A percentile compares a stretch with the other conserved stretches of the same genome.
Evolutionary conservation across 1,284 basidiomycete species (phyloP).

Genomic region (Neolentinus lepideus): DNA sequence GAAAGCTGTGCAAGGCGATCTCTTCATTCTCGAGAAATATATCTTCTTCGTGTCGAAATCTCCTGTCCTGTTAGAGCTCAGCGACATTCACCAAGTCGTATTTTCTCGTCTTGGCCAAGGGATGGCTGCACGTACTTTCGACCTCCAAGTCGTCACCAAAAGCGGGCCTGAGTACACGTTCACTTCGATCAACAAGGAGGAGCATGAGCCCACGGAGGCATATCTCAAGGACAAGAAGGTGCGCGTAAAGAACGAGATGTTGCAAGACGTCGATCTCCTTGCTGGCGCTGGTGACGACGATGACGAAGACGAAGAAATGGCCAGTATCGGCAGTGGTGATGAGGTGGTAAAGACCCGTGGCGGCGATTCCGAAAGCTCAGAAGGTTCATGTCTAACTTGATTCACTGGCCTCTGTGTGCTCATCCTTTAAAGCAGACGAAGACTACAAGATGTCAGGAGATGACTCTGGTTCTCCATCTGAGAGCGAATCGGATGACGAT

Average conservation of each 20-base stretch:
- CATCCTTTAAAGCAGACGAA: conserved; percentile 44
- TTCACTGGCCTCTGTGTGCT: neutral
- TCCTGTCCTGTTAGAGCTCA: conserved; percentile 87
- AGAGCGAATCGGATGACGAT: conserved; percentile 59
- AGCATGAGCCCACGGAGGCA: conserved; percentile 80
- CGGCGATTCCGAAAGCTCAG: conserved; percentile 73
- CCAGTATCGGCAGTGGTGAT: conserved; percentile 71
- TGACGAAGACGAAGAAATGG: conserved; percentile 83
- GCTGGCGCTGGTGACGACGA: conserved; percentile 58
- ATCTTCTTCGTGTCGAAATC: conserved; percentile 98
- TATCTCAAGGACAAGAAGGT: conserved; percentile 91
- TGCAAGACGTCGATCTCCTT: conserved; percentile 74
- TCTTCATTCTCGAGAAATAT: conserved; percentile 98
- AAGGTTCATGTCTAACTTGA: conserved; percentile 43
- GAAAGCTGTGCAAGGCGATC: conserved; percentile 94
- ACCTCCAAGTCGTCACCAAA: conserved; percentile 86
- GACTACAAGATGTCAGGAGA: conserved; percentile 86
- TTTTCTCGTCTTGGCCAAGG: conserved; percentile 96
- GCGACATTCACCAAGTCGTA: conserved; percentile 86
- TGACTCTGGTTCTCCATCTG: conserved; percentile 80
- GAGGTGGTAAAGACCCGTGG: conserved; percentile 48
- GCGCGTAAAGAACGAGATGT: conserved; percentile 95
- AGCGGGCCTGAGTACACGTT: conserved; percentile 82
- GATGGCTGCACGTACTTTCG: conserved; percentile 90
- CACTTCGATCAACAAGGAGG: conserved; percentile 93